A percentile compares a stretch with the other conserved stretches of the same genome.
These are phyloP conservation scores for Casaregolazyma suthepensis DNA, from an alignment of 1,139 yeast species.

Conservation along the genomic window DNA sequence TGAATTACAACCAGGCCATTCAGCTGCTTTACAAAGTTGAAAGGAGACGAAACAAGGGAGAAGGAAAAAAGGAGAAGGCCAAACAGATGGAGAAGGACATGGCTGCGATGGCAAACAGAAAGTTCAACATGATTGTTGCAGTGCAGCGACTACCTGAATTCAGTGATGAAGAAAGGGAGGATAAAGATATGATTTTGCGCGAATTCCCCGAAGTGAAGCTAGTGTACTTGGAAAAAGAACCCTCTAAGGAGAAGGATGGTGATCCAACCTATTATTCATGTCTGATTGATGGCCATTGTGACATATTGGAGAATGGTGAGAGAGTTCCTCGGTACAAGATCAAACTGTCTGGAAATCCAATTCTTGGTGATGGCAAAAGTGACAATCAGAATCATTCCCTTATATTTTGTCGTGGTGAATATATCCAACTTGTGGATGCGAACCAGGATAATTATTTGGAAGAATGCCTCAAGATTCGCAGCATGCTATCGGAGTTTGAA, in stretches of 20 bases:
- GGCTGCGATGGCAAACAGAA: constrained; percentile 46
- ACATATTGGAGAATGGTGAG: constrained; percentile 37
- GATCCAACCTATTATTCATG: constrained; percentile 50
- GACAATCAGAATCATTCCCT: constrained; percentile 78
- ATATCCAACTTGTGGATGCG: constrained; percentile 81
- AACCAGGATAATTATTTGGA: constrained; percentile 84
- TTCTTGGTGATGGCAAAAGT: constrained; percentile 84
- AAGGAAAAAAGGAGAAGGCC: constrained; percentile 37
- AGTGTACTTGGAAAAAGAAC: constrained; percentile 52
- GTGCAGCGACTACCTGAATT: constrained; percentile 61
- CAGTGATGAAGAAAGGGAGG: constrained; percentile 45
- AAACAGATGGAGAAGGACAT: constrained; percentile 32
- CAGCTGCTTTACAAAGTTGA: constrained; percentile 61
- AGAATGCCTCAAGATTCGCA: constrained; percentile 76
- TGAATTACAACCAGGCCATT: constrained; percentile 52
- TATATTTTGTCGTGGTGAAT: constrained; percentile 79
- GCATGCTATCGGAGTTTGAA: constrained; percentile 74
- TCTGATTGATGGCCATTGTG: constrained; percentile 50
- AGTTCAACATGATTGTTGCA: constrained; percentile 62
- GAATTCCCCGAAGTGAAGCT: constrained; percentile 59
- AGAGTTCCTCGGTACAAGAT: constrained; percentile 49
- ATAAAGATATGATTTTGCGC: constrained; percentile 50
- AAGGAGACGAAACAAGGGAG: constrained; percentile 25
- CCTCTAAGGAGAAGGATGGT: constrained; percentile 26
- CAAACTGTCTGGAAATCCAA: constrained; percentile 75